These are phyloP conservation scores for Blastocystis sp. DNA, from an alignment of 352 stramenopile species.

Conservation along the genomic window DNA sequence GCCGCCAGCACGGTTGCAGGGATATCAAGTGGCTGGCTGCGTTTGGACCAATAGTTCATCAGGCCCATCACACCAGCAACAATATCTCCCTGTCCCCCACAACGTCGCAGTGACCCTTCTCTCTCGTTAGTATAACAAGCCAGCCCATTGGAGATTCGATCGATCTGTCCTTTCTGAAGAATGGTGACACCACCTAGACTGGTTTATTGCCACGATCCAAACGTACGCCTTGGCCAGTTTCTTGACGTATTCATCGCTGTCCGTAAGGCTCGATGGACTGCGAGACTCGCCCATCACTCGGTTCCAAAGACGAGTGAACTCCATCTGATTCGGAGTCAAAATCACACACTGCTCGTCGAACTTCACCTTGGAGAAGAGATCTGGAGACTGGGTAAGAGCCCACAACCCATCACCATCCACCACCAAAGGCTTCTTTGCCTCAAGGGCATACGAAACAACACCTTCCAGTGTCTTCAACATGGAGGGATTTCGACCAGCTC, in stretches of 20 bases:
- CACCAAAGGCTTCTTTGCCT: slow-evolving; percentile 76
- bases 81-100: slow-evolving; percentile 83
- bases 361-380: background rate
- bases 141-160: slow-evolving; percentile 75
- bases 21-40: background rate
- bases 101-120: slow-evolving; percentile 73
- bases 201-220: background rate
- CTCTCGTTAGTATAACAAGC: slow-evolving; percentile 69
- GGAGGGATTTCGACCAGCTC: slow-evolving; percentile 79
- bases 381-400: slow-evolving; percentile 73
- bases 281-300: slow-evolving; percentile 2
- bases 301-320: slow-evolving; percentile 71
- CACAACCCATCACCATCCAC: slow-evolving; percentile 88
- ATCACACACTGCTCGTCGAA: slow-evolving; percentile 69
- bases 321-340: slow-evolving; percentile 85
- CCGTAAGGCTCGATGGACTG: background rate
- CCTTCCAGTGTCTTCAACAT: slow-evolving; percentile 74
- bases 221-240: background rate
- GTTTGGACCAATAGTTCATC: slow-evolving; percentile 3
- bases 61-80: slow-evolving; percentile 69
- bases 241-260: background rate
- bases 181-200: slow-evolving; percentile 73
- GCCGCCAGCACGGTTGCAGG: background rate
- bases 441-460: slow-evolving; percentile 72
- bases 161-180: slow-evolving; percentile 75